Evolutionary conservation across 176 grass and related monocot genomes (phyloP), one percentile per base, ranked within the genome.

Genomic region (Dendrocalamus sinicus): DNA sequence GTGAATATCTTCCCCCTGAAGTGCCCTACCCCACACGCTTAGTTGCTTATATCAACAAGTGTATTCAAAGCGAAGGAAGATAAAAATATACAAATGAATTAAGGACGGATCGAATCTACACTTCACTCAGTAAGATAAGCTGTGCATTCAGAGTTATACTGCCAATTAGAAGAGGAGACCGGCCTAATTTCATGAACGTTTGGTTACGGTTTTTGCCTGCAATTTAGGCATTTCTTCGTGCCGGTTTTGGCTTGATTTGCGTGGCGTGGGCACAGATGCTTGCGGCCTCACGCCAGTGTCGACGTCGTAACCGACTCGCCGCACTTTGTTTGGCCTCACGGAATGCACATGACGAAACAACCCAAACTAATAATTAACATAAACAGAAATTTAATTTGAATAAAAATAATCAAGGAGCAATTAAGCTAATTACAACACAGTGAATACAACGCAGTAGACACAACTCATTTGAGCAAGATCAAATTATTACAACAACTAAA

Each of bases 251-350:
- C 62, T 3, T 64, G 26, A 15, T 32, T 65, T 65, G 62, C 6
- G 62, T 65, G 26, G 58, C 58, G 10, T 24, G 58, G 47, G 59
- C 59, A 62, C n/a, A 24, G 12, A 54, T 14, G 72, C 72, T 51
- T 75, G 72, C 73, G 2, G 73, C 30, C 12, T 22, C 74, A 59
- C 35, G 52, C 32, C 32, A n/a, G 52, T 13, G 74, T 39, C 20
- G 30, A 28, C 76, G 5, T 47, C 58, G 58, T 79, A 65, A 60
- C 76, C 76, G 76, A 78, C 44, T 30, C 58, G 13, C 75, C 75
- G 54, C 75, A 24, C 55, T 46, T 26, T 51, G 53, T 59, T 44
- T 22, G 47, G 62, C 17, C 15, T 68, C 63, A 80, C 9, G 78
- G 26, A n/a, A 7, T 37, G 40, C 10, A 16, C 77, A 0, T 65